Percentiles rank a stretch among this genome's conserved stretches.
phyloP scores from a whole-genome alignment of 2,329 filamentous ascomycete species.

The Colletotrichum navitas region DNA sequence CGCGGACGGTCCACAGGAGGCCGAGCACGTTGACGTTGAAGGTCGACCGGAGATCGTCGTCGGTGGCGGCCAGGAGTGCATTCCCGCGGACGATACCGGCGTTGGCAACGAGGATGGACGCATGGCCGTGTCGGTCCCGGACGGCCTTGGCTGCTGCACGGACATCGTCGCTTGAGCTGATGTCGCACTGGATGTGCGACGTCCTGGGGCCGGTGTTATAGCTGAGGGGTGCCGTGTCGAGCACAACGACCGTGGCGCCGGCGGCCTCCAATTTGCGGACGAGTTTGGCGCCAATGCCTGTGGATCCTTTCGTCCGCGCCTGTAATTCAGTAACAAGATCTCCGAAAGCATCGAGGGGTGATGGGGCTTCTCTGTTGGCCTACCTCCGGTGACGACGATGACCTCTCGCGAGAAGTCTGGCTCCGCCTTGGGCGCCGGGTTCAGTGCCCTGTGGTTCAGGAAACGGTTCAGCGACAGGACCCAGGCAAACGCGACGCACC shows the following conservation, averaged over 20 bases:
- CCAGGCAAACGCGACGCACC: not conserved
- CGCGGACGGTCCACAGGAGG: constrained; percentile 68
- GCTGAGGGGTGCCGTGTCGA: not conserved
- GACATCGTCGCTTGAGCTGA: not conserved
- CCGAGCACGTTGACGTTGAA: constrained; percentile 70
- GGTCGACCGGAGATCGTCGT: constrained; percentile 48
- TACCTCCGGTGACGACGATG: not conserved
- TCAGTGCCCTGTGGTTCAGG: not conserved
- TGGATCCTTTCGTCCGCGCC: not conserved
- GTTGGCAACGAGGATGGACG: not conserved
- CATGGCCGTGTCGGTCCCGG: not conserved
- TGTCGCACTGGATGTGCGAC: not conserved
- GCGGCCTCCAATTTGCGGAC: not conserved
- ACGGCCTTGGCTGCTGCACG: not conserved
- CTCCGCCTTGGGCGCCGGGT: not conserved
- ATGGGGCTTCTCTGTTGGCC: not conserved
- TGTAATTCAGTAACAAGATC: not conserved
- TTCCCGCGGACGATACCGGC: not conserved
- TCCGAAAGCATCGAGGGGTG: not conserved
- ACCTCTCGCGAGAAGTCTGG: not conserved
- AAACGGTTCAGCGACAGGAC: not conserved
- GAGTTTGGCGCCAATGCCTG: not conserved
- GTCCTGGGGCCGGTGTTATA: not conserved
- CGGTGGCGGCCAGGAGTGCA: not conserved
- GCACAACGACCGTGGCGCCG: not conserved